Evolutionary conservation across 495 filamentous ascomycete species (phyloP).

Genomic region (Aspergillus asperescens): DNA sequence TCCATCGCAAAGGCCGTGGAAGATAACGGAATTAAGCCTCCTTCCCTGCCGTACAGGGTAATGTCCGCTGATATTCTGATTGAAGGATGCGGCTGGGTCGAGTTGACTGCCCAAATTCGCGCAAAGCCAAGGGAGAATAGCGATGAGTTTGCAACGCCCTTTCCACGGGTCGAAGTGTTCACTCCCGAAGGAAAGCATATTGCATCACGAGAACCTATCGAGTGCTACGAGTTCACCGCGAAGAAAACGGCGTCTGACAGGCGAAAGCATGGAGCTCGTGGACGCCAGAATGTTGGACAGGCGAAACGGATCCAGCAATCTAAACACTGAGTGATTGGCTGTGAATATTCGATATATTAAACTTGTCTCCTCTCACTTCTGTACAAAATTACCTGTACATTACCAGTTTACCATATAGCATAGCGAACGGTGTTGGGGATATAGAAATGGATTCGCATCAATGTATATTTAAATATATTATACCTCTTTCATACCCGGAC

Average conservation of each 20-base stretch:
- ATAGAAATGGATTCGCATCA: background rate
- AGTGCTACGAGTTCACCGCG: conserved; percentile 54
- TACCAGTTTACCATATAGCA: conserved; percentile 24
- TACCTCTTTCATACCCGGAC: no score
- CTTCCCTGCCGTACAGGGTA: conserved; percentile 67
- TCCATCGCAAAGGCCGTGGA: conserved; percentile 32
- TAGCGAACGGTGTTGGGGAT: conserved; percentile 30
- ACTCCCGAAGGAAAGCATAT: conserved; percentile 77
- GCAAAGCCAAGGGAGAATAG: conserved; percentile 32
- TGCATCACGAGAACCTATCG: conserved; percentile 62
- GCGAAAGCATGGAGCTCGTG: conserved; percentile 23
- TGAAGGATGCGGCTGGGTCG: conserved; percentile 89
- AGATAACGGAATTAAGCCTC: conserved; percentile 27
- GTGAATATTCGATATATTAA: background rate
- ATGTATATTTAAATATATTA: no score
- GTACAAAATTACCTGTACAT: background rate
- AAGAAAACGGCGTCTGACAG: conserved; percentile 33
- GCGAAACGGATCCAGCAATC: conserved; percentile 19
- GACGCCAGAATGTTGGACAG: conserved; percentile 25
- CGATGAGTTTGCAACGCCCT: conserved; percentile 24
- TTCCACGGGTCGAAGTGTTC: conserved; percentile 77
- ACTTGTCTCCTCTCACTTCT: background rate
- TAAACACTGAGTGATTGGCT: background rate
- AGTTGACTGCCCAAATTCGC: conserved; percentile 76
- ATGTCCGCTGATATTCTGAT: conserved; percentile 79